A percentile compares a stretch with the other conserved stretches of the same genome.
Evolutionary conservation across 2,329 filamentous ascomycete genomes (phyloP).

Genomic region (Mycosphaerella arachidis): DNA sequence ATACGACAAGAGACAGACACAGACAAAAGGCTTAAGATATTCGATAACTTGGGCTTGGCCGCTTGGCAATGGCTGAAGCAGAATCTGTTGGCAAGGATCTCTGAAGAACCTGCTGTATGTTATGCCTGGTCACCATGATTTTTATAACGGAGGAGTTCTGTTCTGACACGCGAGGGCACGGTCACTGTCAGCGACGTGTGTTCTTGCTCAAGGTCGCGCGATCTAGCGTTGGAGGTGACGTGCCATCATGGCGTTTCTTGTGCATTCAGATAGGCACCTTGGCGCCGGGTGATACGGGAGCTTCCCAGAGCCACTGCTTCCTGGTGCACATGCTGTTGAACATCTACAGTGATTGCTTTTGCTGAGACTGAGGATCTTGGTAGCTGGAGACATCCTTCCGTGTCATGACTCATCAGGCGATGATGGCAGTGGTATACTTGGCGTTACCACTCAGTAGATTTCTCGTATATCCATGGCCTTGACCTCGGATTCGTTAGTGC

Average conservation of each 20-base stretch:
- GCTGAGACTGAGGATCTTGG: neutral
- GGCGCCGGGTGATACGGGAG: neutral
- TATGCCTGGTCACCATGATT: neutral
- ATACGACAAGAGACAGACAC: neutral
- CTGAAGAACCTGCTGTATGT: neutral
- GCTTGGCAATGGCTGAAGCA: neutral
- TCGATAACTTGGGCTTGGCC: neutral
- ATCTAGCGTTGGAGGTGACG: neutral
- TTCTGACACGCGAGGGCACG: neutral
- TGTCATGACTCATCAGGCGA: neutral
- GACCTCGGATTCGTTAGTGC: neutral
- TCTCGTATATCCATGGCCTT: neutral
- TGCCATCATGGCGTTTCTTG: neutral
- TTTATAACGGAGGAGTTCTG: neutral
- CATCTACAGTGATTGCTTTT: neutral
- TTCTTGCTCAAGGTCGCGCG: neutral
- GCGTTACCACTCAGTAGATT: neutral
- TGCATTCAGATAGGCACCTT: neutral
- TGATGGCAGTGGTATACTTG: neutral
- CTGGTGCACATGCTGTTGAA: too few species aligned
- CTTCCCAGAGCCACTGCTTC: neutral
- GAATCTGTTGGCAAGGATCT: neutral
- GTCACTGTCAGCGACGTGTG: neutral
- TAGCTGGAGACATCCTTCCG: neutral
- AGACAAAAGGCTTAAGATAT: neutral